Evolutionary conservation across 2,329 filamentous ascomycete species (phyloP), one percentile per base, ranked within the genome.

Genomic region (Penicillium hesseltinei): DNA sequence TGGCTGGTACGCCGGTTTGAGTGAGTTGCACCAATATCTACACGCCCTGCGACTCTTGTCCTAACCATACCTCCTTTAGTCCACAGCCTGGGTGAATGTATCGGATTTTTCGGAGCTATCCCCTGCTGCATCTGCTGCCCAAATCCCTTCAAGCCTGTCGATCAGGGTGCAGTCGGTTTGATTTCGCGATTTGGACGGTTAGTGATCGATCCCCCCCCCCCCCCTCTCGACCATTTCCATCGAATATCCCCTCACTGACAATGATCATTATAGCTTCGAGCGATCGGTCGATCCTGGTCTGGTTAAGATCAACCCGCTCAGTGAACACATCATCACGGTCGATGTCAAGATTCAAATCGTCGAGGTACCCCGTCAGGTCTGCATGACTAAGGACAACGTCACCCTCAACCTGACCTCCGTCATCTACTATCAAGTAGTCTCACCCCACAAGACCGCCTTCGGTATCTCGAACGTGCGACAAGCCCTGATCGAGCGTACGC

Each of bases 371-470:
- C 87, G 92, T 78, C 94, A 99, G 78, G 87, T 93, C 61, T 97
- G 94, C 82, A 99, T 99, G 92, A 99, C 94, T 75, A 97, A 97
- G 81, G 94, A 99, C 82, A 99, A 99, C 70, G 94, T 97, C 62
- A 96, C 90, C 45, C 83, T 99, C 42, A 88, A 92, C 69, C 83
- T 99, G 66, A 97, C 92, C 47, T 96, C 91, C 6, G 94, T 99
- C 73, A 97, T 99, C 79, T 99, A 99, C 84, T 99, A 99, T 81
- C 92, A 96, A 82, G 93, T 99, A 71, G 90, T 88, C 54, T 89
- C 90, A 29, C 94, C 94, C 1, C 93, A 97, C 84, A 97, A 96
- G 80, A 92, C 93, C 58, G 93, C 94, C 59, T 99, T 97, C 73
- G 94, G 94, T 66, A 97, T 99, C 74, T 83, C 88, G 77, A 94